Evolutionary conservation across 1,284 basidiomycete species (phyloP), one percentile per base, ranked within the genome.

Genomic region (Pseudozyma sp.): DNA sequence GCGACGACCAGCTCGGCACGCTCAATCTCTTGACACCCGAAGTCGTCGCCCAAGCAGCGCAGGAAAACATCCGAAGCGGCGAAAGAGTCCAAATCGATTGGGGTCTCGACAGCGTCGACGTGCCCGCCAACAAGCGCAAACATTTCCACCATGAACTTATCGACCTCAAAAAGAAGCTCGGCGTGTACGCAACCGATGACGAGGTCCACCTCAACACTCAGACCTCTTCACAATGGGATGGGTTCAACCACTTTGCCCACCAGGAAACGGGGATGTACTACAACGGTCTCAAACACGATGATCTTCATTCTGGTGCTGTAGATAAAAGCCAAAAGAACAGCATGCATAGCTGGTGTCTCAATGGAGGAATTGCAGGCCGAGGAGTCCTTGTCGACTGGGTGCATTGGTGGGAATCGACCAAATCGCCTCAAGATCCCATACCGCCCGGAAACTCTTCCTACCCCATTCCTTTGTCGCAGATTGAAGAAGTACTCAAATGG

Each of bases 201-300:
- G 71, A 74, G 52, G 45, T 74, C 31, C 58, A 69, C 18, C 59
- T 74, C 61, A 74, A 74, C 71, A 74, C 71, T 9, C 71, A 74
- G 21, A 70, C 71, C 16, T 70, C 62, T 5, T 74, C 67, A 9
- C 71, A 74, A 21, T 74, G 71, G 71, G 71, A 74, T 16, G 71
- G 71, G 0, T 74, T 74, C 62, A 74, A 70, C 25, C 67, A 74
- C 40, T 69, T 74, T 52, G 71, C 71, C 6, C 62, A 66, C n/a
- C 71, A 74, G 21, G 42, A 47, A 1, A 62, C 62, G 1, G 55
- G 45, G 19, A 45, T 59, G 44, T 74, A 74, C 55, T 74, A 74
- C 50, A 59, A 63, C 39, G 71, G 71, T 8, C 44, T 74, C 25
- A 65, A 57, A 44, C 67, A 74, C 56, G 52, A 59, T 13, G 71